Percentiles rank a stretch among this genome's conserved stretches.
phyloP scores from a whole-genome alignment of 2,329 filamentous ascomycete genomes.

The Penicillium hesseltinei region DNA sequence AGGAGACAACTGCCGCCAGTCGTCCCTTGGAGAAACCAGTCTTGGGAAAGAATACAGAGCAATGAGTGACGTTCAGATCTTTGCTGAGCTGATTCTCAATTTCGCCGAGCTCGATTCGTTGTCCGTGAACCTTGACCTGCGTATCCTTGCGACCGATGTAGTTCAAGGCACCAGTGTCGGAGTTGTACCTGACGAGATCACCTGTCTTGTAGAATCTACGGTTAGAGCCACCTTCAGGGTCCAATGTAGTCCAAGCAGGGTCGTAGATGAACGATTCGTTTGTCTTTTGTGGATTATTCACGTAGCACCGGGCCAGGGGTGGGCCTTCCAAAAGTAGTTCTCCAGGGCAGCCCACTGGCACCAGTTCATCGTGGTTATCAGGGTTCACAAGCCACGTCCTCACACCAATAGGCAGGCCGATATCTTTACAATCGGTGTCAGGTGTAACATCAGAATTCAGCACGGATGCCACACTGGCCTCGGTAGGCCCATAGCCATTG shows the following conservation, averaged over 20 bases:
- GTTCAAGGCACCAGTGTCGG: constrained; percentile 35
- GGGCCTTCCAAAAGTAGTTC: constrained; percentile 47
- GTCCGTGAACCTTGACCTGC: constrained; percentile 67
- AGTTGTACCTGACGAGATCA: constrained; percentile 41
- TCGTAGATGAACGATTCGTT: constrained; percentile 57
- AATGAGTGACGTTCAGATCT: constrained; percentile 34
- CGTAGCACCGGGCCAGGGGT: constrained; percentile 62
- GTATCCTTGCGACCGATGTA: constrained; percentile 62
- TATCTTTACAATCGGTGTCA: constrained; percentile 35
- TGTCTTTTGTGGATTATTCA: constrained; percentile 59
- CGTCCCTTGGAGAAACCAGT: constrained; percentile 34
- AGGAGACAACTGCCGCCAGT: constrained; percentile 35
- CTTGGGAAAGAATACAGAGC: constrained; percentile 38
- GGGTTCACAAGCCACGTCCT: constrained; percentile 43
- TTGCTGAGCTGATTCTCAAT: constrained; percentile 44
- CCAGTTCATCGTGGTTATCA: constrained; percentile 39
- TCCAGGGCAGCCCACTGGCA: constrained; percentile 43
- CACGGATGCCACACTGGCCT: constrained; percentile 38
- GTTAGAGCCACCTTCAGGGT: constrained; percentile 21
- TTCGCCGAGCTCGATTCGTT: constrained; percentile 60
- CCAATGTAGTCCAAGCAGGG: constrained; percentile 52
- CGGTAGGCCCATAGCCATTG: constrained; percentile 48
- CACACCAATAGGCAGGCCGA: constrained; percentile 36
- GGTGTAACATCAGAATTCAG: constrained; percentile 34
- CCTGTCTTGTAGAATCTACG: constrained; percentile 44